Evolutionary conservation across 208 protist genomes (phyloP).

Genomic region (Strigomonas galati): DNA sequence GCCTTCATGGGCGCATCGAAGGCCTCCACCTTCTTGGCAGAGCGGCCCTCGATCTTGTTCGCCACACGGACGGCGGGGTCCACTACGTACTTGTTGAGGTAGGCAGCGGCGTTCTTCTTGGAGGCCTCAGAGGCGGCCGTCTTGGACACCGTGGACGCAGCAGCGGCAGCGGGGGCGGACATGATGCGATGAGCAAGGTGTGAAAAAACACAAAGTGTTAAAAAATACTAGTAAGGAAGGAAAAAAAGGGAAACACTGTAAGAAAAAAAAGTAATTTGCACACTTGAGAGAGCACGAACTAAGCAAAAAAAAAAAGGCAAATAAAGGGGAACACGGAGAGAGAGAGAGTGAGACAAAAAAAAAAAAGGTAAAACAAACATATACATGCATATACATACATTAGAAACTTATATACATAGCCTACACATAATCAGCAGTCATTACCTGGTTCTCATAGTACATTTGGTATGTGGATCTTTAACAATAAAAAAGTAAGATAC

Average conservation of each 20-base stretch:
- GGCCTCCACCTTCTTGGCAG: constrained; percentile 40
- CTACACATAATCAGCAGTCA: neutral
- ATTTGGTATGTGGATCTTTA: neutral
- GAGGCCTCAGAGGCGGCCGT: constrained; percentile 1
- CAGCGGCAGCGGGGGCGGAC: constrained; percentile 2
- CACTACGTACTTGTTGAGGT: constrained; percentile 35
- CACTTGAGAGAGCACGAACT: too few relatives aligned
- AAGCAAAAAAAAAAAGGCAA: neutral
- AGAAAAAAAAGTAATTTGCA: neutral
- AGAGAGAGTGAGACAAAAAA: neutral
- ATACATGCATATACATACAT: too few relatives aligned
- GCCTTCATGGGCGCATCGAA: constrained; percentile 35
- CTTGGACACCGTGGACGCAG: neutral
- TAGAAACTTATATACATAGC: neutral
- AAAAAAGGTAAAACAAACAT: neutral
- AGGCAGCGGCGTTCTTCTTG: constrained; percentile 1
- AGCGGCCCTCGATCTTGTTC: constrained; percentile 60
- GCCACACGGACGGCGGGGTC: constrained; percentile 49
- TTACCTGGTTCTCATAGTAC: neutral
- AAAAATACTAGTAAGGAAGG: neutral
- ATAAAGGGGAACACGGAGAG: neutral
- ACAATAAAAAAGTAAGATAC: neutral
- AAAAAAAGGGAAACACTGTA: neutral
- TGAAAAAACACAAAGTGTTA: too few relatives aligned
- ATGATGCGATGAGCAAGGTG: constrained; percentile 14